These are phyloP conservation scores for Fusarium caatingaense DNA, from an alignment of 2,329 filamentous ascomycete genomes.

Conservation along the genomic window DNA sequence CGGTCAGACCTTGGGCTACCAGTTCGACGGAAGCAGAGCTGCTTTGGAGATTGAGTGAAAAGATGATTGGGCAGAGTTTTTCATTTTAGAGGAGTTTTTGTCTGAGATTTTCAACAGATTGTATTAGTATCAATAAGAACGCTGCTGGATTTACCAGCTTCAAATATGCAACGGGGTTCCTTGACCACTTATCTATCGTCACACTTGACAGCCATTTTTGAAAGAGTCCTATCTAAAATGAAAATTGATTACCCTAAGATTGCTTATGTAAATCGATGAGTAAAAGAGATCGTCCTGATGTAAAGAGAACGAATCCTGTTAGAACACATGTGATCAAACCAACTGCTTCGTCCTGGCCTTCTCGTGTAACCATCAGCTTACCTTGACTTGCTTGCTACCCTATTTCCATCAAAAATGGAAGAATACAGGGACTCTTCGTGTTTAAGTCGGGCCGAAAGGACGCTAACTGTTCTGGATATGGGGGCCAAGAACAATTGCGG, in stretches of 20 bases:
- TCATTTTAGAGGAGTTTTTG: neutral
- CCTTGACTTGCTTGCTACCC: neutral
- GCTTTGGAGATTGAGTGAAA: slow-evolving; percentile 32
- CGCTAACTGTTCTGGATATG: neutral
- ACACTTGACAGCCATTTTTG: too few relatives aligned
- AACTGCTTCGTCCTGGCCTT: neutral
- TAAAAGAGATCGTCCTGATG: neutral
- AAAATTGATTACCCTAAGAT: accelerated
- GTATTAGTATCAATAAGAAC: neutral
- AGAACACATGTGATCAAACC: neutral
- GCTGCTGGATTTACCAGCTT: neutral
- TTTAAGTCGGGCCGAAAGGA: slow-evolving; percentile 22
- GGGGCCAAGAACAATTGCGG: slow-evolving; percentile 22
- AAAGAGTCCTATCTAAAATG: too few relatives aligned
- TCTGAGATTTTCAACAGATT: neutral
- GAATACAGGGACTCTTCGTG: slow-evolving; percentile 1
- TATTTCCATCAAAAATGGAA: neutral
- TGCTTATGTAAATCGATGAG: neutral
- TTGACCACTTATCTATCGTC: accelerated
- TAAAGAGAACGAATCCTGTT: neutral
- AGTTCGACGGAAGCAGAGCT: slow-evolving; percentile 21
- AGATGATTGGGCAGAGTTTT: slow-evolving; percentile 27
- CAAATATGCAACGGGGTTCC: too few relatives aligned
- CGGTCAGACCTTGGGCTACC: slow-evolving; percentile 27
- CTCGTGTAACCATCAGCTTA: neutral